Evolutionary conservation across 2,329 filamentous ascomycete genomes (phyloP).

Genomic region (Boeremia exigua): DNA sequence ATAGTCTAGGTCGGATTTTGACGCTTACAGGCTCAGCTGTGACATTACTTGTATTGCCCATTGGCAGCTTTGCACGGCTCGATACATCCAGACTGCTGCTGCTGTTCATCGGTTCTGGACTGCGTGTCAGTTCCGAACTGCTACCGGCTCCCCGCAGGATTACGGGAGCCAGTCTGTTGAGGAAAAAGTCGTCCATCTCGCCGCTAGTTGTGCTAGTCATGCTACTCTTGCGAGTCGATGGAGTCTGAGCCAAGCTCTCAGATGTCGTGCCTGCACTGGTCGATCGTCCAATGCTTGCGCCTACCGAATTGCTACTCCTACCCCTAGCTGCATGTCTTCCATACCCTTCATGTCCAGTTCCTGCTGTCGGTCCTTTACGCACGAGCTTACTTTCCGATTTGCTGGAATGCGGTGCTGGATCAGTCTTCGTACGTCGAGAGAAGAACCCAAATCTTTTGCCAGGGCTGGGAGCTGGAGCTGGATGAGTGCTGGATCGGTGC

Average conservation of each 20-base stretch:
- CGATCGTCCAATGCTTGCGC: constrained; percentile 55
- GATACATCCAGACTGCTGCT: constrained; percentile 44
- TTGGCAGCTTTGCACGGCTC: constrained; percentile 15
- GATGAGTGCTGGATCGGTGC: constrained; percentile 43
- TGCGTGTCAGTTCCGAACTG: constrained; percentile 44
- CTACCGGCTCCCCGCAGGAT: constrained; percentile 54
- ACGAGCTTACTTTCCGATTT: constrained; percentile 62
- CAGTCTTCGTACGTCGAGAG: constrained; percentile 71
- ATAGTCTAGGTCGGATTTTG: constrained; percentile 33
- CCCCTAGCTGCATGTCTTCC: constrained; percentile 70
- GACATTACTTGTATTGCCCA: constrained; percentile 30
- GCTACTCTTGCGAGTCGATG: constrained; percentile 52
- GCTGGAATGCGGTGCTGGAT: constrained; percentile 58
- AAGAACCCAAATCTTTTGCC: constrained; percentile 79
- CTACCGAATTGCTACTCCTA: constrained; percentile 67
- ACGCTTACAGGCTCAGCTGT: constrained; percentile 25
- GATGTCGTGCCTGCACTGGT: constrained; percentile 52
- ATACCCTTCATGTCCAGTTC: constrained; percentile 93
- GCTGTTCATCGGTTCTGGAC: constrained; percentile 46
- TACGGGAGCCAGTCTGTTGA: constrained; percentile 53
- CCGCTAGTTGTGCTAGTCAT: constrained; percentile 49
- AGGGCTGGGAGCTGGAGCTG: constrained; percentile 57
- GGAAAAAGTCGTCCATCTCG: constrained; percentile 55
- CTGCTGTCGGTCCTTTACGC: constrained; percentile 81
- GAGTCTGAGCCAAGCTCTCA: constrained; percentile 42